Evolutionary conservation across 2,329 filamentous ascomycete species (phyloP).

Genomic region (Aureobasidium sp.): DNA sequence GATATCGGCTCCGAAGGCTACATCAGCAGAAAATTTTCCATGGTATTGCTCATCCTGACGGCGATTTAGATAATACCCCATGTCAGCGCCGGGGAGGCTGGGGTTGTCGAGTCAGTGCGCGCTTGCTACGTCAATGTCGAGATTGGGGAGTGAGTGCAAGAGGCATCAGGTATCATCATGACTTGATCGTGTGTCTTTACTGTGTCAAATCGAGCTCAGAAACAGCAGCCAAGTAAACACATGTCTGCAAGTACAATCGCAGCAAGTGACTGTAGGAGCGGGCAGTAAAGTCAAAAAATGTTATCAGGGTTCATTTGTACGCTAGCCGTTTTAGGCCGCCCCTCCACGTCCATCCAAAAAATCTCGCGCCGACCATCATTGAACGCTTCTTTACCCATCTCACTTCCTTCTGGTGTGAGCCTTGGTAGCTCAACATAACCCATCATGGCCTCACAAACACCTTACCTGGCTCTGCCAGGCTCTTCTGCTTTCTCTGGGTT

Average conservation of each 20-base stretch:
- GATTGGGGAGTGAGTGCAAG: background rate
- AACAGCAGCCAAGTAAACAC: background rate
- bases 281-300: background rate
- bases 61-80: constrained; percentile 13
- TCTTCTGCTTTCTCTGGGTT: constrained; percentile 50
- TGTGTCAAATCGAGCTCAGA: too few species aligned
- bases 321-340: background rate
- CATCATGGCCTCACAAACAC: constrained; percentile 18
- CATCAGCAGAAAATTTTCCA: constrained; percentile 1
- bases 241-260: background rate
- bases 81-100: constrained; percentile 12
- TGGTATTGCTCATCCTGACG: constrained; percentile 10
- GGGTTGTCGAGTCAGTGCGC: constrained; percentile 3
- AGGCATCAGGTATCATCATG: background rate
- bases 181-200: background rate
- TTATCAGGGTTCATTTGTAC: background rate
- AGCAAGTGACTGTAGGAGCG: background rate
- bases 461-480: constrained; percentile 43
- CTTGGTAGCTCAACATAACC: constrained; percentile 10
- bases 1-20: constrained; percentile 2
- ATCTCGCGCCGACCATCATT: constrained; percentile 11
- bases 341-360: constrained; percentile 10
- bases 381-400: constrained; percentile 6
- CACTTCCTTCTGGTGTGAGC: constrained; percentile 14
- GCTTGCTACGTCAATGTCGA: background rate